Evolutionary conservation across 2,329 filamentous ascomycete species (phyloP), one percentile per base, ranked within the genome.

Genomic region (Paecilomyces niveus): DNA sequence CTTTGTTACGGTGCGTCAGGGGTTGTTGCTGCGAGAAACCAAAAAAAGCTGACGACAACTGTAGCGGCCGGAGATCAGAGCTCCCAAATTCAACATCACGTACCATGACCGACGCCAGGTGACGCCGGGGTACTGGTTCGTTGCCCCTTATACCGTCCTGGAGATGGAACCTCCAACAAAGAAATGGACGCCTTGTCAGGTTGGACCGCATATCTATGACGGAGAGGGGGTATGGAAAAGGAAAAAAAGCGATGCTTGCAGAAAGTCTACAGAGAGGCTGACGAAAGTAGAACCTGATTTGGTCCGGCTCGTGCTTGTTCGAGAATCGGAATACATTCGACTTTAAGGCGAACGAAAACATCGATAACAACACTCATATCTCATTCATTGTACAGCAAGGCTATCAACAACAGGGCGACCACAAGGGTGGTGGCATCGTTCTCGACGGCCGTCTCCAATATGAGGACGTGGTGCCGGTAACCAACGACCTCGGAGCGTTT

Each of bases 191-290:
- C 76, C 78, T 54, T 68, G 74, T 61, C 77, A 80, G 65, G 71
- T 77, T 49, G 78, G 78, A 5, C 74, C 79, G 26, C 76, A 81
- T 62, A 81, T 81, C 39, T 81, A 79, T 63, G 79, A 81, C 65
- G 77, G 76, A 61, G 70, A 73, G 65, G 78, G 78, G 55, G 72
- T 76, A 68, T 10, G 24, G 26, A 29, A 10, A 13, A 39, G 22
- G 11, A 29, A n/a, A 18, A 54, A 1, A 39, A 29, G 4, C 39
- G n/a, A n/a, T n/a, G n/a, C 15, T 11, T 11, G 31, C 32, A 18
- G n/a, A 54, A 29, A 22, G 15, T 32, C 24, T 54, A 24, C 26
- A 32, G 31, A 54, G 22, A 15, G 3, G 26, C 45, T 51, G 15
- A 59, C 33, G 35, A 39, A n/a, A 22, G 55, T 53, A 74, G 68